Percentiles rank a stretch among this genome's conserved stretches.
Evolutionary conservation across 2,329 filamentous ascomycete genomes (phyloP).

Genomic region (Talaromyces sp.): DNA sequence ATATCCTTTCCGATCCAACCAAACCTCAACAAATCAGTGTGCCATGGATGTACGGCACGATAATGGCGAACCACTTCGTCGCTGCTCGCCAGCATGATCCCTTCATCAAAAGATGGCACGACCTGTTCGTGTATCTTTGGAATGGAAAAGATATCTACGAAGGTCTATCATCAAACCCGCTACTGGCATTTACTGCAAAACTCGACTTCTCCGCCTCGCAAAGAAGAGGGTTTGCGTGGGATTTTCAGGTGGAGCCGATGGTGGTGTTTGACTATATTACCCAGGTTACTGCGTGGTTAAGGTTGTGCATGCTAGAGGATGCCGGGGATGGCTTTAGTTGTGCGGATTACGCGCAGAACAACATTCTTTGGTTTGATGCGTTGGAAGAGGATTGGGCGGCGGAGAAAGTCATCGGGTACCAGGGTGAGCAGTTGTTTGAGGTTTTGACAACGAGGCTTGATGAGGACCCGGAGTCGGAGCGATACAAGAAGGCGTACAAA

Average conservation of each 20-base stretch:
- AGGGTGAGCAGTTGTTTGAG: conserved; percentile 27
- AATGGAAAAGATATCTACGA: conserved; percentile 31
- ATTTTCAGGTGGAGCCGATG: conserved; percentile 23
- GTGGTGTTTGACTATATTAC: conserved; percentile 35
- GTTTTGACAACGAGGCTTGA: conserved; percentile 26
- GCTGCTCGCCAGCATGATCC: conserved; percentile 41
- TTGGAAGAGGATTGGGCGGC: conserved; percentile 23
- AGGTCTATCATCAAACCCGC: conserved; percentile 29
- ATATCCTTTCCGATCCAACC: conserved; percentile 5
- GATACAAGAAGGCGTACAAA: conserved; percentile 30
- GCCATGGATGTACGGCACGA: conserved; percentile 14
- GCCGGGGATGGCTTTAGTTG: conserved; percentile 31
- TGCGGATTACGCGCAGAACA: conserved; percentile 29
- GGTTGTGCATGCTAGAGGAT: conserved; percentile 31
- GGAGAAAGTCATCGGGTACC: conserved; percentile 28
- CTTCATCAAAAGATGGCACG: conserved; percentile 47
- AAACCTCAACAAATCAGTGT: conserved; percentile 13
- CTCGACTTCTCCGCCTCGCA: conserved; percentile 12
- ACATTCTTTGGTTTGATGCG: conserved; percentile 27
- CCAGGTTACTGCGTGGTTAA: conserved; percentile 40
- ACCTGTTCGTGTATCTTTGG: conserved; percentile 39
- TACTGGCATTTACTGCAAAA: conserved; percentile 19
- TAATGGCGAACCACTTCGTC: conserved; percentile 44
- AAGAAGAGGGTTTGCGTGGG: conserved; percentile 12
- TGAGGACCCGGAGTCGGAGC: conserved; percentile 25